A percentile compares a stretch with the other conserved stretches of the same genome.
Evolutionary conservation across 2,329 filamentous ascomycete species (phyloP).

Genomic region (Lasiodiplodia theobromae): DNA sequence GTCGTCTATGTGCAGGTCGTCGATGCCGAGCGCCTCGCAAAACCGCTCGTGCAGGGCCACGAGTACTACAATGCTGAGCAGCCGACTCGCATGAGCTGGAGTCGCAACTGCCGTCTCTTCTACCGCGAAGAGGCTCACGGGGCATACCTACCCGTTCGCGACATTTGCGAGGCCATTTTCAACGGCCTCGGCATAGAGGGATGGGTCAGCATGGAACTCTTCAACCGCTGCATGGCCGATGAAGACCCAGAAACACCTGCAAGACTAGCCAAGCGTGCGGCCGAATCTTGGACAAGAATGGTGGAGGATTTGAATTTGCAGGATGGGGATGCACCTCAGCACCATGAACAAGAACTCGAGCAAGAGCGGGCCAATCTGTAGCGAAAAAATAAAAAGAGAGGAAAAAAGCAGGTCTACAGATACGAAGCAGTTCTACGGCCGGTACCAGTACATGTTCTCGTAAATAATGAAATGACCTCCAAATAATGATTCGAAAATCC

Average conservation of each 20-base stretch:
- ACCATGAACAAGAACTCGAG: neutral
- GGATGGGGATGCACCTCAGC: neutral
- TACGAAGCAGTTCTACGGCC: neutral
- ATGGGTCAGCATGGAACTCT: constrained; percentile 76
- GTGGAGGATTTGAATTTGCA: constrained; percentile 44
- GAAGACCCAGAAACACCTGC: constrained; percentile 60
- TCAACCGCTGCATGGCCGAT: constrained; percentile 66
- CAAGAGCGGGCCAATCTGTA: constrained; percentile 6
- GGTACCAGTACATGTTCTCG: neutral
- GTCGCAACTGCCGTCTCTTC: constrained; percentile 74
- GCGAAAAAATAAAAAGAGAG: neutral
- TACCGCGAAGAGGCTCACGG: constrained; percentile 68
- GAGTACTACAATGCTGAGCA: constrained; percentile 65
- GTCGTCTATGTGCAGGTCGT: constrained; percentile 81
- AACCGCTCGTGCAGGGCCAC: constrained; percentile 66
- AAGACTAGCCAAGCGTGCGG: constrained; percentile 61
- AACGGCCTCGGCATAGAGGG: constrained; percentile 70
- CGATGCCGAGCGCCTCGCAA: constrained; percentile 69
- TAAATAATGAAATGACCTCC: neutral
- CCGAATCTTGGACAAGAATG: constrained; percentile 60
- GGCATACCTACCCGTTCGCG: constrained; percentile 71
- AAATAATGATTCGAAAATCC: neutral
- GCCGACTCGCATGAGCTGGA: constrained; percentile 77
- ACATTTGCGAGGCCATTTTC: constrained; percentile 68
- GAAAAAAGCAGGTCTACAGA: neutral